A percentile compares a stretch with the other conserved stretches of the same genome.
Conservation (phyloP, 2,329 filamentous ascomycete species). For the Claviceps capensis region DNA sequence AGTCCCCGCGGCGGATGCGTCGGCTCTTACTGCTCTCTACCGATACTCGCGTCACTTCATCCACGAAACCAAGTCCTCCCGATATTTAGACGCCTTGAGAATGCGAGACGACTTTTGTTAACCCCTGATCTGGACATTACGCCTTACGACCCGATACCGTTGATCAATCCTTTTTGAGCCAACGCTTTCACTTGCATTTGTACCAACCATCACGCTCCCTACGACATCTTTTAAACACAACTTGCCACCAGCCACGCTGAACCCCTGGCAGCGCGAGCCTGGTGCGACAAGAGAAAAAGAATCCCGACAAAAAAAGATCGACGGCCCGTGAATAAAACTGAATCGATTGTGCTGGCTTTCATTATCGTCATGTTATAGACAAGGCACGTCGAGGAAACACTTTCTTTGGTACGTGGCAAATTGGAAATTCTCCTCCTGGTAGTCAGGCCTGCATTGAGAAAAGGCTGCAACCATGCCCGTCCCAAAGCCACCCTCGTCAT, state of each 20-base stretch:
- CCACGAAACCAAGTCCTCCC: background rate
- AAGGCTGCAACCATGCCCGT: conserved; percentile 44
- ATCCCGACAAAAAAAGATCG: background rate
- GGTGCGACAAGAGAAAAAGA: background rate
- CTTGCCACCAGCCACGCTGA: background rate
- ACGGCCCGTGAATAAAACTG: background rate
- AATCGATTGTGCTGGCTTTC: conserved; percentile 1
- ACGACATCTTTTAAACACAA: background rate
- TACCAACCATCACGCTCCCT: background rate
- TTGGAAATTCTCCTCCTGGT: background rate
- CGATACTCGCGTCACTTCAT: background rate
- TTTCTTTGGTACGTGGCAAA: background rate
- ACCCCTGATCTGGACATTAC: background rate
- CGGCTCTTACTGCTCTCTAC: background rate
- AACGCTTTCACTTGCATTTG: background rate
- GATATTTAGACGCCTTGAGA: conserved; percentile 1
- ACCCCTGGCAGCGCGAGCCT: background rate
- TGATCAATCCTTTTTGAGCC: background rate
- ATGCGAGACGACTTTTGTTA: conserved; percentile 2
- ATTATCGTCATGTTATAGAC: conserved; percentile 5
- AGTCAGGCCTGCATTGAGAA: conserved; percentile 1
- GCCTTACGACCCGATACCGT: background rate
- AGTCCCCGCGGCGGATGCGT: background rate
- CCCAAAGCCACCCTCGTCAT: conserved; percentile 53
- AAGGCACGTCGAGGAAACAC: background rate